Evolutionary conservation across 495 filamentous ascomycete species (phyloP), one percentile per base, ranked within the genome.

Genomic region (Endocarpon pusillum): DNA sequence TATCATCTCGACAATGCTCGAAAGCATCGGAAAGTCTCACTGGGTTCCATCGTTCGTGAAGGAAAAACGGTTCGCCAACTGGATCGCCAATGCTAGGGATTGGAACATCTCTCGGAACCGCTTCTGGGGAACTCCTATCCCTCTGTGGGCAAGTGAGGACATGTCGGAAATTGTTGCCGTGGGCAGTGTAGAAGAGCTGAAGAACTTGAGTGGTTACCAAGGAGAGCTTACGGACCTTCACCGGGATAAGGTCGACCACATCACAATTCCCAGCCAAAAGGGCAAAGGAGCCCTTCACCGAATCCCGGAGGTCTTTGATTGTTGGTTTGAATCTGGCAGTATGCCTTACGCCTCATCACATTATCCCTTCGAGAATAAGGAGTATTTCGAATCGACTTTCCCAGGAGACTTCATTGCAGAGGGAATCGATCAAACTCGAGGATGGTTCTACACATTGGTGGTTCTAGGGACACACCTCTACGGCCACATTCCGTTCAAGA

Each of bases 371-470:
- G 82, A 94, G 53, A 89, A 89, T 47, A 67, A 73, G 44, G 81
- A 91, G 6, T 59, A 75, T 21, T 94, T 97, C 44, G 67, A 81
- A 39, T 64, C 73, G 29, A 66, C 71, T 18, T 97, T 93, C 59
- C 89, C 91, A 1, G 87, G 81, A 35, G 83, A 97, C 49, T 97
- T 97, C 56, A 94, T 97, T 49, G 85, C 89, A 0, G 89, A 97
- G 59, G 89, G 89, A 35, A 60, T 97, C 20, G 89, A 92, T 51
- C 84, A 92, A 54, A 91, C 86, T 2, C 69, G 91, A 48, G 89
- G 89, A 24, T 97, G 89, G 89, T 97, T 96, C 60, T 96, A 97
- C 51, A 94, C 89, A 1, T 53, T 96, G 33, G 67, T 78, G 15
- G 83, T 96, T 11, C 67, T 97, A 21, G 89, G 87, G 30, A 89